Conservation (phyloP, 768 basidiomycete genomes). For the Amanita muscaria region DNA sequence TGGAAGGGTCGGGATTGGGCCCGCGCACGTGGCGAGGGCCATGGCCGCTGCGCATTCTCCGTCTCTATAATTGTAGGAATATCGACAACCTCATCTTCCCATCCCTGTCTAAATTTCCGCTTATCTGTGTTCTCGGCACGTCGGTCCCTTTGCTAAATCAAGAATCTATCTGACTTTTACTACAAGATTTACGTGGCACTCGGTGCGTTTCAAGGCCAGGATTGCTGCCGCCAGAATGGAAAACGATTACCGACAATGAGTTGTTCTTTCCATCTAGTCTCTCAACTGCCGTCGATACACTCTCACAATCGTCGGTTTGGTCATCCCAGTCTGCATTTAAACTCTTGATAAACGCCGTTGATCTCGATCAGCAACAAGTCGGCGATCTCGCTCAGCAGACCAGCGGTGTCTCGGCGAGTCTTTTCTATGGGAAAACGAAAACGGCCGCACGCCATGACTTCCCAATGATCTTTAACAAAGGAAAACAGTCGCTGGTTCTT, state of each 20-base stretch:
- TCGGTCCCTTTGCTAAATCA: conserved; percentile 10
- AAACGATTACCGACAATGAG: background rate
- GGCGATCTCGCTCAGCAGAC: background rate
- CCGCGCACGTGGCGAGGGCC: conserved; percentile 28
- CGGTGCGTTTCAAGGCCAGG: conserved; percentile 20
- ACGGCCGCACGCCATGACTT: background rate
- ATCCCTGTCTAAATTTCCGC: conserved; percentile 38
- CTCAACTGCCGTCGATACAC: conserved; percentile 2
- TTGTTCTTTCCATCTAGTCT: conserved; percentile 5
- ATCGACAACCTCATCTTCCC: conserved; percentile 37
- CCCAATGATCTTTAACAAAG: background rate
- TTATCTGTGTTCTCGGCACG: conserved; percentile 56
- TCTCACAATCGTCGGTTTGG: conserved; percentile 8
- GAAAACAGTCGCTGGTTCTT: conserved; percentile 3
- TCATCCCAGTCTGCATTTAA: conserved; percentile 16
- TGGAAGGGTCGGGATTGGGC: conserved; percentile 21
- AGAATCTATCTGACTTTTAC: conserved; percentile 9
- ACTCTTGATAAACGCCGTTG: conserved; percentile 18
- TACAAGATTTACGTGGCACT: conserved; percentile 43
- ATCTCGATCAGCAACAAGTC: conserved; percentile 8
- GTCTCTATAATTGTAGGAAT: conserved; percentile 42
- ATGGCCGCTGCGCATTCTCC: conserved; percentile 51
- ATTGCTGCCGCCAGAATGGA: conserved; percentile 3
- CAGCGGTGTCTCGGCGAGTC: background rate
- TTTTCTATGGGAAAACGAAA: background rate